Evolutionary conservation across 768 basidiomycete species (phyloP).

Genomic region (Clitopilus hobsonii): DNA sequence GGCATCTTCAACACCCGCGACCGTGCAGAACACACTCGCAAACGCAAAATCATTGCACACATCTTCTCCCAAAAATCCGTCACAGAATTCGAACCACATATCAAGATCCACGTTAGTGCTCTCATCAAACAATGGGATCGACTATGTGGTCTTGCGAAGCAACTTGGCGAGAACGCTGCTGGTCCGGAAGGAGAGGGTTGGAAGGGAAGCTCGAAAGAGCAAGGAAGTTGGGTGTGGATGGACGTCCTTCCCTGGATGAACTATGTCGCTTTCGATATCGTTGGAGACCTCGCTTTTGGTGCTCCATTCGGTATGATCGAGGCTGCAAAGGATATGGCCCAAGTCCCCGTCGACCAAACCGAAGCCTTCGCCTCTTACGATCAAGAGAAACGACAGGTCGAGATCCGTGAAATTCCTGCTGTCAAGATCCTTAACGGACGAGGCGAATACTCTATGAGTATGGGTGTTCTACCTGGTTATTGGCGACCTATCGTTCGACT

Average conservation of each 20-base stretch:
- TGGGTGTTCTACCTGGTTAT: constrained; percentile 72
- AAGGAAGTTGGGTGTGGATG: constrained; percentile 71
- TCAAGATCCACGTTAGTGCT: constrained; percentile 52
- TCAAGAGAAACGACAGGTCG: constrained; percentile 27
- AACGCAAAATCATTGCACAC: constrained; percentile 87
- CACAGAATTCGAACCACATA: constrained; percentile 80
- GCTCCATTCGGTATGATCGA: constrained; percentile 86
- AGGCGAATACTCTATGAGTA: constrained; percentile 81
- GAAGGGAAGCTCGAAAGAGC: constrained; percentile 47
- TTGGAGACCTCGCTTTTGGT: constrained; percentile 86
- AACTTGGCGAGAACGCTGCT: constrained; percentile 34
- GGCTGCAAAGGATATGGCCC: constrained; percentile 66
- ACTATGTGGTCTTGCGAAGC: constrained; percentile 49
- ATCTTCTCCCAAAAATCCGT: constrained; percentile 85
- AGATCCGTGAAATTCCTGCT: constrained; percentile 67
- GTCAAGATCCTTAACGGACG: constrained; percentile 84
- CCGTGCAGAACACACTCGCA: constrained; percentile 75
- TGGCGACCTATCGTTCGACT: constrained; percentile 62
- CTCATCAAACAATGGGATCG: constrained; percentile 75
- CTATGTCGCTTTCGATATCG: constrained; percentile 63
- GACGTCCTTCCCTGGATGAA: constrained; percentile 67
- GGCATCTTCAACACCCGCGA: constrained; percentile 80
- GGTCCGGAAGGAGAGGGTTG: constrained; percentile 65
- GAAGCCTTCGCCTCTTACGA: constrained; percentile 52
- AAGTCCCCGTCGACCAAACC: constrained; percentile 55